Conservation (phyloP, 306 rosid species). For the Trifolium subterraneum region DNA sequence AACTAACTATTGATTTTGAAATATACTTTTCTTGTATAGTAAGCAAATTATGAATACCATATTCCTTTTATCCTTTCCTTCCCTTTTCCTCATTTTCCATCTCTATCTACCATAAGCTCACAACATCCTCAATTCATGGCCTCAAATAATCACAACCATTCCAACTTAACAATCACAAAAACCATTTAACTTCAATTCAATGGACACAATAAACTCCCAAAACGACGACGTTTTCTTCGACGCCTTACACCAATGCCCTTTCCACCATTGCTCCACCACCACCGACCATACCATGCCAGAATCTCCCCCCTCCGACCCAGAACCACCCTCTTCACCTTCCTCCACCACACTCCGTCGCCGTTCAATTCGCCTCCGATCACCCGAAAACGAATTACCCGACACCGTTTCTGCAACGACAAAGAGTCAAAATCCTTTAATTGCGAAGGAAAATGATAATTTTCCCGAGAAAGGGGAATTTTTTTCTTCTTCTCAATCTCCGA, state of each 20-base stretch:
- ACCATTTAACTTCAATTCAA: constrained; percentile 43
- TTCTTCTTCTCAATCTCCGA: constrained; percentile 34
- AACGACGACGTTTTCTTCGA: constrained; percentile 62
- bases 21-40: constrained; percentile 8
- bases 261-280: constrained; percentile 42
- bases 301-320: constrained; percentile 39
- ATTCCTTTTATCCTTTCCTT: neutral
- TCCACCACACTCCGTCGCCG: constrained; percentile 55
- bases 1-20: too few relatives aligned
- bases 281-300: constrained; percentile 41
- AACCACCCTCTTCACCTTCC: constrained; percentile 30
- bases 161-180: constrained; percentile 16
- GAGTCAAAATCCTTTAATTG: constrained; percentile 29
- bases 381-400: constrained; percentile 32
- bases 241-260: constrained; percentile 50
- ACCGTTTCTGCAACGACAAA: constrained; percentile 13
- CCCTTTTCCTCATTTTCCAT: neutral
- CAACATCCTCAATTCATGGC: neutral
- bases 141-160: neutral
- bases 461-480: constrained; percentile 30
- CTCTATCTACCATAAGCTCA: neutral
- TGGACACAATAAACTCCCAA: constrained; percentile 39
- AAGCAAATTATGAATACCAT: constrained; percentile 1
- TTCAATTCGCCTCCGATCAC: constrained; percentile 25
- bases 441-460: constrained; percentile 43